Evolutionary conservation across 257 asterid genomes (phyloP), one percentile per base, ranked within the genome.

Genomic region (Perilla frutescens): DNA sequence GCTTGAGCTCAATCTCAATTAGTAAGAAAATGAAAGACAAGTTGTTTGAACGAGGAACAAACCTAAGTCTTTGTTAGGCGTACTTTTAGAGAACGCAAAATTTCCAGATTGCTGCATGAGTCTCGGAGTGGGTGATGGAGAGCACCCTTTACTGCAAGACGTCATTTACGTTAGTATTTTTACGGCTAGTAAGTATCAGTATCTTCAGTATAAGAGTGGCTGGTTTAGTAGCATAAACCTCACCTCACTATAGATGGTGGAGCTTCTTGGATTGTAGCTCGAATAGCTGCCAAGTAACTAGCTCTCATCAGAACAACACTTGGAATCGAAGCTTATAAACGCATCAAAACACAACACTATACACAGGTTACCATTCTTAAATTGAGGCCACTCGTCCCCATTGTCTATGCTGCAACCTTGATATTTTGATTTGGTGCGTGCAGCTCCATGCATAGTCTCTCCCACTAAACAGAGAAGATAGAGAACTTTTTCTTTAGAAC

Each of bases 401-500:
- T 91, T 96, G 20, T 90, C 94, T 51, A 85, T 75, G 74, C 79
- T 85, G 86, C 91, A 88, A 44, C 94, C 90, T 76, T 76, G 86
- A 81, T 86, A 83, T 49, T 85, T 87, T 53, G 91, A 84, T 71
- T 87, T 87, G 43, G 84, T 60, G 55, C 84, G 77, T 66, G 84
- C 58, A 36, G 84, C 78, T 62, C 90, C 88, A 56, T 81, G 72
- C 87, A 82, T 79, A 13, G 96, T 89, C 85, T 89, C 97, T 34
- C 96, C 99, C 54, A 84, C 98, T 92, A 76, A 31, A 73, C 45
- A 62, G 14, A 71, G 66, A 44, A 8, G 34, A 39, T 26, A 29
- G 26, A 37, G 15, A 37, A 36, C 5, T 37, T 36, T 62, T 37
- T 13, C 43, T n/a, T 2, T 39, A 51, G 37, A 66, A 29, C 15